phyloP scores from a whole-genome alignment of 148 eudicot genomes.

The Amaranthus cruentus region DNA sequence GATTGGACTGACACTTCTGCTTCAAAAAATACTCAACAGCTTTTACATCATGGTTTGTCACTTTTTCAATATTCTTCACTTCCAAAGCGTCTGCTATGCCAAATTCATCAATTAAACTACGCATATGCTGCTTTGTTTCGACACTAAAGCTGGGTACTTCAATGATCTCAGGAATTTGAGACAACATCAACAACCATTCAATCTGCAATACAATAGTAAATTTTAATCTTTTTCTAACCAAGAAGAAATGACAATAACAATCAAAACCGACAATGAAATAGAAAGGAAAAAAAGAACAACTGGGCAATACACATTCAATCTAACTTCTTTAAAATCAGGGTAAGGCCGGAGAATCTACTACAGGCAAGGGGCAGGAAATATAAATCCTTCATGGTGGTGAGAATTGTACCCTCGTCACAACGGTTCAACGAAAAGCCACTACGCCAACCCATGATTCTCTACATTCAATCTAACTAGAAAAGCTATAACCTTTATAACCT shows the following conservation, averaged over 20 bases:
- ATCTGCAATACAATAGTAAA: constrained; percentile 37
- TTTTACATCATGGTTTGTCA: constrained; percentile 95
- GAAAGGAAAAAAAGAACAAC: background rate
- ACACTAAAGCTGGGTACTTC: constrained; percentile 78
- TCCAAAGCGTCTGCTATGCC: constrained; percentile 62
- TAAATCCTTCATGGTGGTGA: too few relatives aligned
- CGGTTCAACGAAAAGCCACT: too few relatives aligned
- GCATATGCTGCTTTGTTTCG: constrained; percentile 53
- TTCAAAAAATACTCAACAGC: constrained; percentile 93
- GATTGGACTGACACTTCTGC: constrained; percentile 67
- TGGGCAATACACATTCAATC: background rate
- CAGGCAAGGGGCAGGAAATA: too few relatives aligned
- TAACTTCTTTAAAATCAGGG: background rate
- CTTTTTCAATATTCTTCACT: constrained; percentile 80
- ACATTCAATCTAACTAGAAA: too few relatives aligned
- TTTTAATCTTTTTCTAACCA: background rate
- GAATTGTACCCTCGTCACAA: too few relatives aligned
- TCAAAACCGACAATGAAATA: background rate
- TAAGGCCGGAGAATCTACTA: background rate
- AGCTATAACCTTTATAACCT: too few relatives aligned
- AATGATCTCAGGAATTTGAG: constrained; percentile 59
- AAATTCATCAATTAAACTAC: constrained; percentile 60
- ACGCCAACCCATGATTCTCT: too few relatives aligned
- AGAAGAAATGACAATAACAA: background rate
- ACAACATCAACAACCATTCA: constrained; percentile 78